A percentile compares a stretch with the other conserved stretches of the same genome.
Evolutionary conservation across 805 yeast genomes (phyloP).

Genomic region (Wickerhamiella sergipiensis): DNA sequence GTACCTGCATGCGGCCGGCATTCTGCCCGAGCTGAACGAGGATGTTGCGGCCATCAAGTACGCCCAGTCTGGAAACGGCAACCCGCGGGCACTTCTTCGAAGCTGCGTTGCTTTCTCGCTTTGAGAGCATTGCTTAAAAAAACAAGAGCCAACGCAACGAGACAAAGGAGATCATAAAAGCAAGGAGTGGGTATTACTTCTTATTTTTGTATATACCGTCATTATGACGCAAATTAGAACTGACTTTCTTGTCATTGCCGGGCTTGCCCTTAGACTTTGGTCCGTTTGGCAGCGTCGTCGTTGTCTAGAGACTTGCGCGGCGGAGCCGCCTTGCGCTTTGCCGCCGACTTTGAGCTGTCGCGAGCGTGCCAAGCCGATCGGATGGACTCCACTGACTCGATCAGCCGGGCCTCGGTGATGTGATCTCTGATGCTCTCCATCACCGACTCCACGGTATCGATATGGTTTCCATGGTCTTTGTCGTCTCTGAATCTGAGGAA

Average conservation of each 20-base stretch:
- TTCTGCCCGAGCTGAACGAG: constrained; percentile 21
- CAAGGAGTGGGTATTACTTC: neutral
- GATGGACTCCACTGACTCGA: constrained; percentile 42
- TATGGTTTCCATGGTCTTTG: constrained; percentile 76
- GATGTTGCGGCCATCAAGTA: constrained; percentile 27
- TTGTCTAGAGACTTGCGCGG: neutral
- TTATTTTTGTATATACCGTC: neutral
- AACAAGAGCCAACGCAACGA: neutral
- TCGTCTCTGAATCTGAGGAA: constrained; percentile 87
- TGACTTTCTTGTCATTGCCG: no score
- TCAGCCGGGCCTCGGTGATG: constrained; percentile 65
- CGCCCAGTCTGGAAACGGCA: constrained; percentile 51
- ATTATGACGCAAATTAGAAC: neutral
- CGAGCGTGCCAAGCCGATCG: constrained; percentile 41
- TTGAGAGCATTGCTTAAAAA: neutral
- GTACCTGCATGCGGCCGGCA: constrained; percentile 29
- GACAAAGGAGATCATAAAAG: neutral
- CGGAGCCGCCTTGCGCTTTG: neutral
- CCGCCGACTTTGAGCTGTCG: neutral
- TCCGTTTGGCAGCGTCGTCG: neutral
- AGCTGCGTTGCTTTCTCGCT: neutral
- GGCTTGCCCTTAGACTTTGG: neutral
- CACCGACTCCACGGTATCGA: constrained; percentile 68
- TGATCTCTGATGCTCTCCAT: constrained; percentile 76
- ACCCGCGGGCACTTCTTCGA: constrained; percentile 29